A percentile compares a stretch with the other conserved stretches of the same genome.
Evolutionary conservation across 2,329 filamentous ascomycete genomes (phyloP).

Genomic region (Curvularia eragrostidis): DNA sequence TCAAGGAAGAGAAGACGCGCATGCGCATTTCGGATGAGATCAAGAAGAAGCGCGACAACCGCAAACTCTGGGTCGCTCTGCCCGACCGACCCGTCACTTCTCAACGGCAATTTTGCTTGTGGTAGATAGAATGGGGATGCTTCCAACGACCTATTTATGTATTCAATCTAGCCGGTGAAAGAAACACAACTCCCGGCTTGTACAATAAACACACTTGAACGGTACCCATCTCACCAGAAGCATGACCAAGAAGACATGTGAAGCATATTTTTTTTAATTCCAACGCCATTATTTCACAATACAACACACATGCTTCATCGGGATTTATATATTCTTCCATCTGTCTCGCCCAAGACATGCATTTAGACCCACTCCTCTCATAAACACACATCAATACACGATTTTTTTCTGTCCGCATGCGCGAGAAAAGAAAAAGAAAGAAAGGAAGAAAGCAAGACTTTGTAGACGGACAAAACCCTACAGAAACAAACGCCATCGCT

Average conservation of each 20-base stretch:
- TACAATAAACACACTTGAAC: constrained; percentile 28
- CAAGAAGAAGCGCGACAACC: constrained; percentile 74
- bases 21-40: constrained; percentile 81
- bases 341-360: neutral
- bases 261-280: constrained; percentile 20
- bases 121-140: constrained; percentile 61
- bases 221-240: neutral
- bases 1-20: constrained; percentile 94
- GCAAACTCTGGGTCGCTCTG: constrained; percentile 84
- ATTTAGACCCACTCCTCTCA: neutral
- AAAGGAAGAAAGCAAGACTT: constrained; percentile 21
- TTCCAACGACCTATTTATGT: constrained; percentile 7
- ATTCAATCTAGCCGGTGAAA: constrained; percentile 7
- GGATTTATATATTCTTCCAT: constrained; percentile 10
- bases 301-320: constrained; percentile 19
- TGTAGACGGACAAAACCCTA: neutral
- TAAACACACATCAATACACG: neutral
- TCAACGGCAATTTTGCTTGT: constrained; percentile 89
- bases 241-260: neutral
- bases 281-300: constrained; percentile 32
- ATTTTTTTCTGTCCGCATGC: constrained; percentile 3
- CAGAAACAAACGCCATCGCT: constrained; percentile 47
- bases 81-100: constrained; percentile 84
- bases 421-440: constrained; percentile 9
- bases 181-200: constrained; percentile 11